Evolutionary conservation across 768 basidiomycete genomes (phyloP).

Genomic region (Boletus subcaerulescens): DNA sequence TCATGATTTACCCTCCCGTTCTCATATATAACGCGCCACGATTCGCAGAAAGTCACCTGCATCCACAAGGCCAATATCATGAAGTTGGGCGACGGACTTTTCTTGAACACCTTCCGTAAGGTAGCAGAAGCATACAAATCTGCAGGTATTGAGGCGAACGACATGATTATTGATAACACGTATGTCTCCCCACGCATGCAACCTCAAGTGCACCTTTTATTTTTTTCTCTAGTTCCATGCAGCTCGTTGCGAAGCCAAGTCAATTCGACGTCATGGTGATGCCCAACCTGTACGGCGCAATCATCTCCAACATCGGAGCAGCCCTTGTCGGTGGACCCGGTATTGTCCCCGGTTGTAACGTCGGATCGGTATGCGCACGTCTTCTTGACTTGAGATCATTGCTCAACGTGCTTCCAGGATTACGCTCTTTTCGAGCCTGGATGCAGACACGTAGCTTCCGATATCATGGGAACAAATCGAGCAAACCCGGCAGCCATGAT

Average conservation of each 20-base stretch:
- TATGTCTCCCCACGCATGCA: conserved; percentile 33
- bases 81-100: conserved; percentile 99
- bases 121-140: conserved; percentile 96
- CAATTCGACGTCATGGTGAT: conserved; percentile 99
- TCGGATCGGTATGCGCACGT: conserved; percentile 68
- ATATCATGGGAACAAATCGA: conserved; percentile 94
- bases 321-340: conserved; percentile 98
- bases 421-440: conserved; percentile 99
- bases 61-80: conserved; percentile 99
- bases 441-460: conserved; percentile 91
- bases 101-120: conserved; percentile 96
- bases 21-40: not conserved
- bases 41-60: conserved; percentile 90
- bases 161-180: conserved; percentile 99
- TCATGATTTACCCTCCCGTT: not conserved
- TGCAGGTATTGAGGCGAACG: conserved; percentile 87
- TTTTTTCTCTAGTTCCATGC: conserved; percentile 77
- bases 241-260: conserved; percentile 90
- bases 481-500: conserved; percentile 99
- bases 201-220: not conserved
- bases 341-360: conserved; percentile 96
- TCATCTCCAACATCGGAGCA: conserved; percentile 97
- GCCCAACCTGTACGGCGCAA: conserved; percentile 96
- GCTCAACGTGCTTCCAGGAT: conserved; percentile 48
- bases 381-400: not conserved